Evolutionary conservation across 2,329 filamentous ascomycete species (phyloP).

Genomic region (Juglanconis oblonga): DNA sequence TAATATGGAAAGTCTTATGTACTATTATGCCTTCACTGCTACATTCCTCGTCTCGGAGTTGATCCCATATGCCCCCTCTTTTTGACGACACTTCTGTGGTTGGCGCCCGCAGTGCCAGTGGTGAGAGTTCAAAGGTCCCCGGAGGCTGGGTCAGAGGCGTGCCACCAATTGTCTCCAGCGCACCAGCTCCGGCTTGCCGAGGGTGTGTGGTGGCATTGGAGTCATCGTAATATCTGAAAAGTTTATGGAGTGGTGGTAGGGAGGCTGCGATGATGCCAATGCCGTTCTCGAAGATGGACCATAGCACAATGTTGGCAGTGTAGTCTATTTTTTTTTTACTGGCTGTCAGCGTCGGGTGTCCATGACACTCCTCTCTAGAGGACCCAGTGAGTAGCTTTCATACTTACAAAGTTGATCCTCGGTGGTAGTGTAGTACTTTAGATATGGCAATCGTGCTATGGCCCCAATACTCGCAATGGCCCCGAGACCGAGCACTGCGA

Average conservation of each 20-base stretch:
- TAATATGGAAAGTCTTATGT: neutral
- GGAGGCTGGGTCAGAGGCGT: neutral
- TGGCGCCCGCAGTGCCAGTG: no score
- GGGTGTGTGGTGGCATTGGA: neutral
- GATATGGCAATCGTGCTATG: neutral
- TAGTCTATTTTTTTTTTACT: slow-evolving; percentile 1
- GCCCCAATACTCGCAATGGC: slow-evolving; percentile 34
- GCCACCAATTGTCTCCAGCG: neutral
- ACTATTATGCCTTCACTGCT: neutral
- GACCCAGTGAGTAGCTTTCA: neutral
- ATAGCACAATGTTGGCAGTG: slow-evolving; percentile 42
- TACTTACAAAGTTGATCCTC: slow-evolving; percentile 42
- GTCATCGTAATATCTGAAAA: slow-evolving; percentile 4
- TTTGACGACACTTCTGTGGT: neutral
- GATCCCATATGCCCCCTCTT: neutral
- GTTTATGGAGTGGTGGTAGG: slow-evolving; percentile 2
- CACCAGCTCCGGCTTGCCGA: neutral
- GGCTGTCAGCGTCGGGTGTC: neutral
- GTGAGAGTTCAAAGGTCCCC: neutral
- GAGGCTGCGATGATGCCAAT: slow-evolving; percentile 36
- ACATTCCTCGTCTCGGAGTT: neutral
- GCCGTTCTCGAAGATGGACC: slow-evolving; percentile 39
- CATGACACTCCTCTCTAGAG: neutral
- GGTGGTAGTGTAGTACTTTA: slow-evolving; percentile 35
- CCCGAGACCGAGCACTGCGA: slow-evolving; percentile 40